These are phyloP conservation scores for Theobroma cacao DNA, from an alignment of 345 rosid genomes.

Conservation along the genomic window DNA sequence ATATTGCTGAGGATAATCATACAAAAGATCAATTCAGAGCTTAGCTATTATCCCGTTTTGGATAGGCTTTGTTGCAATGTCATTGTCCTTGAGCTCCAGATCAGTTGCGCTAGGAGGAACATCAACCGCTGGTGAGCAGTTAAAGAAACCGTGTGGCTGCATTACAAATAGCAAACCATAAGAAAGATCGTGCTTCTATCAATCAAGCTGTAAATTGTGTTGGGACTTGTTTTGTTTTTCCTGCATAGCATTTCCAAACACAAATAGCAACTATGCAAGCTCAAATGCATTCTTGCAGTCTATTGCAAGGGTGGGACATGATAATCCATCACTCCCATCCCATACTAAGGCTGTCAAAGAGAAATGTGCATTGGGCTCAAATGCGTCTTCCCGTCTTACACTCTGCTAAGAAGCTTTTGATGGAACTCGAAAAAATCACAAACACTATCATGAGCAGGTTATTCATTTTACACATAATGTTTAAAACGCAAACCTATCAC, in stretches of 20 bases:
- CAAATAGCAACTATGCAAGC: no score
- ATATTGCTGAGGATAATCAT: background rate
- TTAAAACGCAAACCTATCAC: background rate
- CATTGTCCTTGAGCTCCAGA: constrained; percentile 47
- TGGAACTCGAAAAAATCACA: background rate
- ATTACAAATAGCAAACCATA: background rate
- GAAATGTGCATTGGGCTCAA: background rate
- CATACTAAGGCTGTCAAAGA: background rate
- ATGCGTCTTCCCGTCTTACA: background rate
- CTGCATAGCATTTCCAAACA: background rate
- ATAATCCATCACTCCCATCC: background rate
- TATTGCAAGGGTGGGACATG: background rate
- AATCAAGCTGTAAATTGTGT: background rate
- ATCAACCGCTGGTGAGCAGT: constrained; percentile 64
- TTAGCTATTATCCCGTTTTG: constrained; percentile 45
- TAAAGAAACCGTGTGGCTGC: constrained; percentile 85
- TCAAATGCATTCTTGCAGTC: background rate
- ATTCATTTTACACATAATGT: background rate
- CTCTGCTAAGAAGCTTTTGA: background rate
- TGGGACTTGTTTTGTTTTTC: no score
- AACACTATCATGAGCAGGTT: background rate
- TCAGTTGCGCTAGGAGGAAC: constrained; percentile 57
- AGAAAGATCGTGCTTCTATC: background rate
- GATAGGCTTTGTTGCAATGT: constrained; percentile 35
- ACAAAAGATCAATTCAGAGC: constrained; percentile 29